Conservation (phyloP, 768 basidiomycete species). For the Leccinellum albellum region DNA sequence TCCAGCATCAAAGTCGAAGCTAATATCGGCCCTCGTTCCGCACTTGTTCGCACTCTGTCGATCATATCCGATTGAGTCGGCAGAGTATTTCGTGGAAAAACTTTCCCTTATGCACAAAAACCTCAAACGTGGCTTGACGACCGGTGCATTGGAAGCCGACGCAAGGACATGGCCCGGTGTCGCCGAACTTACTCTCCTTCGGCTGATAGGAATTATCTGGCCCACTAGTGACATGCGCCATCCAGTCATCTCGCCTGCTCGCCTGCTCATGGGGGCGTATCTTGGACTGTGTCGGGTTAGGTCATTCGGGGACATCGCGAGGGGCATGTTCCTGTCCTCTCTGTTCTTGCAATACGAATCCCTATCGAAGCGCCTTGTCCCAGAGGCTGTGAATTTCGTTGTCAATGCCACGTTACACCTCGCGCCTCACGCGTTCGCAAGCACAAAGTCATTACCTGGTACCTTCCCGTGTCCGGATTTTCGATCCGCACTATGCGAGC, state of each 20-base stretch:
- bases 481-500: conserved; percentile 41
- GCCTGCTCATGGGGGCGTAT: conserved; percentile 88
- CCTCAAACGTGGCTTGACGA: conserved; percentile 74
- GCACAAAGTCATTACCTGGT: conserved; percentile 54
- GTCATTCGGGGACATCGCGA: conserved; percentile 67
- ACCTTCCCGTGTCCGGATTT: conserved; percentile 73
- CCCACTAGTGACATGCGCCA: conserved; percentile 94
- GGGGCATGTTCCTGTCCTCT: conserved; percentile 86
- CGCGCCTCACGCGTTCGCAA: conserved; percentile 55
- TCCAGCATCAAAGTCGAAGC: conserved; percentile 53
- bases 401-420: conserved; percentile 69
- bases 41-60: conserved; percentile 77
- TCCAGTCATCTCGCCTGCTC: conserved; percentile 79
- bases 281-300: conserved; percentile 81
- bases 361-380: conserved; percentile 81
- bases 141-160: conserved; percentile 53
- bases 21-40: conserved; percentile 65
- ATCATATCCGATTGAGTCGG: conserved; percentile 76
- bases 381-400: conserved; percentile 85
- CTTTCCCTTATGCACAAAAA: conserved; percentile 92
- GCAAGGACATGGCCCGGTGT: conserved; percentile 88
- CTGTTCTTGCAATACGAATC: conserved; percentile 81
- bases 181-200: conserved; percentile 76
- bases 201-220: conserved; percentile 81
- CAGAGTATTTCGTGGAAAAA: conserved; percentile 77